phyloP scores from a whole-genome alignment of 1,284 basidiomycete species.

The Malassezia sympodialis region DNA sequence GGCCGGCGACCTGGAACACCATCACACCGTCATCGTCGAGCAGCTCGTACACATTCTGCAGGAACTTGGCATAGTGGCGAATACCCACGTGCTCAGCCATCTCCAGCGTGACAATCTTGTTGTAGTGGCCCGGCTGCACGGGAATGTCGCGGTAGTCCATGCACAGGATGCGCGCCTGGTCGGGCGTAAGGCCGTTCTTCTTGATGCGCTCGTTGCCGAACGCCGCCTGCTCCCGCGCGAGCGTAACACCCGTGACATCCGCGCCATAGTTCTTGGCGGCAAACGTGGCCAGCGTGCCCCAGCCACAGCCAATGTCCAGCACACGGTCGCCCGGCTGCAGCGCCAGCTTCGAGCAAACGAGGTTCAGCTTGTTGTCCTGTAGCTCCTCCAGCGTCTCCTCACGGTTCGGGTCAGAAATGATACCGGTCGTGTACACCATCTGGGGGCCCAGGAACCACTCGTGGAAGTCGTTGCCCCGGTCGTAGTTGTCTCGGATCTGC shows the following conservation, averaged over 20 bases:
- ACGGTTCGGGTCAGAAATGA: conserved; percentile 64
- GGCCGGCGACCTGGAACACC: conserved; percentile 89
- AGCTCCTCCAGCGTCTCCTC: conserved; percentile 85
- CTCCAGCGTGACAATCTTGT: conserved; percentile 91
- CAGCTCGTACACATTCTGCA: conserved; percentile 81
- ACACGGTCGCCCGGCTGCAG: conserved; percentile 72
- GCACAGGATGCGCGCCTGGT: conserved; percentile 81
- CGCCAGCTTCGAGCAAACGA: conserved; percentile 89
- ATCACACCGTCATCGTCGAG: conserved; percentile 89
- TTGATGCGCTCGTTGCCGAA: conserved; percentile 84
- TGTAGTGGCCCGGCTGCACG: conserved; percentile 64
- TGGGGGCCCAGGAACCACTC: conserved; percentile 84
- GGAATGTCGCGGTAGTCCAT: conserved; percentile 91
- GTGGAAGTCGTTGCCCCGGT: conserved; percentile 57
- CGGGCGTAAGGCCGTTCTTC: conserved; percentile 64
- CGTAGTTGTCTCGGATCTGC: conserved; percentile 92
- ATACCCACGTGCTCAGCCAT: conserved; percentile 95
- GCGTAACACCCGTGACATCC: conserved; percentile 88
- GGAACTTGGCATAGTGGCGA: conserved; percentile 78
- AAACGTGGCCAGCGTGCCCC: conserved; percentile 89
- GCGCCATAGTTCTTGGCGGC: conserved; percentile 94
- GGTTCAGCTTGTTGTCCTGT: conserved; percentile 93
- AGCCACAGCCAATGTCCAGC: conserved; percentile 91
- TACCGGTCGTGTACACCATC: conserved; percentile 94
- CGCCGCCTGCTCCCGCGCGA: conserved; percentile 76